Evolutionary conservation across 2,329 filamentous ascomycete genomes (phyloP).

Genomic region (Diaporthe sp.): DNA sequence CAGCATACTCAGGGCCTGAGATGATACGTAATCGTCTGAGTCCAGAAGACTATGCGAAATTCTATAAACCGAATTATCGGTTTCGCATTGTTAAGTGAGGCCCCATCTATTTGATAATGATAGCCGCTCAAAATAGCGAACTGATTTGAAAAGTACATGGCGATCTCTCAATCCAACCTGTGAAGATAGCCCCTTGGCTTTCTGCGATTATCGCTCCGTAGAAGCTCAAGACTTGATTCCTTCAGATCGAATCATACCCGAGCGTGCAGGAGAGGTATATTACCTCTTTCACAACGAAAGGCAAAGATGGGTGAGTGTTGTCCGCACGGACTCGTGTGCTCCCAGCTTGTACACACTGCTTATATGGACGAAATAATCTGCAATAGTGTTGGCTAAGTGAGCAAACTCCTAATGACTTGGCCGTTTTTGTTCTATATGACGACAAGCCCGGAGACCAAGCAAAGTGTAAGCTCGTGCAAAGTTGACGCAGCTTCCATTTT

Average conservation of each 20-base stretch:
- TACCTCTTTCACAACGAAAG: neutral
- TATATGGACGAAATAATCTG: neutral
- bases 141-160: neutral
- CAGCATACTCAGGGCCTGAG: neutral
- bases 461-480: neutral
- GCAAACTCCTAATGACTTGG: neutral
- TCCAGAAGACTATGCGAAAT: neutral
- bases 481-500: rapidly evolving
- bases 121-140: neutral
- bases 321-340: neutral
- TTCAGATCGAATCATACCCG: neutral
- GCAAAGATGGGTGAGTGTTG: neutral
- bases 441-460: neutral
- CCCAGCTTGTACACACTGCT: neutral
- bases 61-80: neutral
- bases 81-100: neutral
- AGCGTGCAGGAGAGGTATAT: neutral
- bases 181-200: neutral
- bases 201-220: neutral
- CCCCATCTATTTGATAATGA: neutral
- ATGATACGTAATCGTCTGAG: neutral
- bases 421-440: neutral
- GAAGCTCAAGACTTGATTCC: neutral
- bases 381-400: neutral
- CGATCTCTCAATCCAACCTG: neutral